A percentile compares a stretch with the other conserved stretches of the same genome.
Conservation (phyloP, 768 basidiomycete species). For the Trametes gibbosa region DNA sequence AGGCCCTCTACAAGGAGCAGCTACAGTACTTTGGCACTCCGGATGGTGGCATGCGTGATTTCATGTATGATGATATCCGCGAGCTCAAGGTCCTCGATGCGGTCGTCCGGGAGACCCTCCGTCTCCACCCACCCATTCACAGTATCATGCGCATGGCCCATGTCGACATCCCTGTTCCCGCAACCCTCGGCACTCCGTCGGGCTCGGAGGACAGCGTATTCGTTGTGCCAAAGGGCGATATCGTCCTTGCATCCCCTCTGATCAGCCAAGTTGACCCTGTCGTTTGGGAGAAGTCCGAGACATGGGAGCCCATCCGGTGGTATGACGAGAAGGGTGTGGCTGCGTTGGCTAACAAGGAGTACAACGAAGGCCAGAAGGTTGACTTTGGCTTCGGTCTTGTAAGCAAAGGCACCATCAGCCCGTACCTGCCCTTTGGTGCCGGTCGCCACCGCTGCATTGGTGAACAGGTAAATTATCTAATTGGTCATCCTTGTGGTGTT, state of each 20-base stretch:
- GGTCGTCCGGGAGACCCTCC: constrained; percentile 90
- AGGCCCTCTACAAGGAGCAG: constrained; percentile 88
- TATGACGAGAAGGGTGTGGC: constrained; percentile 80
- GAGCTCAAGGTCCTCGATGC: constrained; percentile 81
- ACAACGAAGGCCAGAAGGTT: constrained; percentile 82
- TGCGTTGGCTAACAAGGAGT: constrained; percentile 71
- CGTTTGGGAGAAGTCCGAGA: constrained; percentile 70
- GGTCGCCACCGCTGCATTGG: constrained; percentile 95
- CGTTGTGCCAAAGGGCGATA: constrained; percentile 88
- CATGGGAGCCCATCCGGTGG: constrained; percentile 87
- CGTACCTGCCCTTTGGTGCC: constrained; percentile 97
- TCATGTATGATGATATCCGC: constrained; percentile 86
- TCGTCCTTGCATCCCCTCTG: constrained; percentile 84
- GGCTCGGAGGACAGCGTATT: constrained; percentile 58
- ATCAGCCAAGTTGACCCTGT: constrained; percentile 83
- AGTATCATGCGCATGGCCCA: constrained; percentile 92
- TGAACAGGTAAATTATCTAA: constrained; percentile 42
- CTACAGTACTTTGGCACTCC: constrained; percentile 74
- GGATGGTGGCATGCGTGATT: constrained; percentile 74
- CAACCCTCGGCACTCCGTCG: constrained; percentile 74
- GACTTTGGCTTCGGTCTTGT: constrained; percentile 97
- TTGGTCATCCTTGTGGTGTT: background rate
- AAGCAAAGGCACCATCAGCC: constrained; percentile 93
- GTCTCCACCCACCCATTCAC: constrained; percentile 94
- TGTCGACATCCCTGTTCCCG: constrained; percentile 78